Percentiles rank a stretch among this genome's conserved stretches.
These are phyloP conservation scores for Cyclocybe cylindracea DNA, from an alignment of 768 basidiomycete species.

Conservation along the genomic window DNA sequence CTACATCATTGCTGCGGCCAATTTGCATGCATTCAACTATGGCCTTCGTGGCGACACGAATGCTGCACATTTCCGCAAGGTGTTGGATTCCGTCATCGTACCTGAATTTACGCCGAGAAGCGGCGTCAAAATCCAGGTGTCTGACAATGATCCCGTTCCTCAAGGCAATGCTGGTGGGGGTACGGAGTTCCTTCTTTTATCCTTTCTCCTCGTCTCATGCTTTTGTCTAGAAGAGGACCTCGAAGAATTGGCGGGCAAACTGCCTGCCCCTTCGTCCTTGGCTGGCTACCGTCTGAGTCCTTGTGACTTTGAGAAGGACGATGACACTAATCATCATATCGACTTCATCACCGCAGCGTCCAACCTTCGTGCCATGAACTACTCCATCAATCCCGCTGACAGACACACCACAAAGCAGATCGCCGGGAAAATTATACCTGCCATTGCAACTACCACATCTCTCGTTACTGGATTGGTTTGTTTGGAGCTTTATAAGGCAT, in stretches of 20 bases:
- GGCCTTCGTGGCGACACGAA: conserved; percentile 91
- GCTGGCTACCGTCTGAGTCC: conserved; percentile 95
- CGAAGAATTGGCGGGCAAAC: conserved; percentile 57
- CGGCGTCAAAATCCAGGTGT: conserved; percentile 92
- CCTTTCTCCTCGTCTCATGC: conserved; percentile 3
- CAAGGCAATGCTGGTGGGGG: conserved; percentile 40
- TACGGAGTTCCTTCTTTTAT: conserved; percentile 28
- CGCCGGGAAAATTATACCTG: conserved; percentile 98
- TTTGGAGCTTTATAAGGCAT: conserved; percentile 94
- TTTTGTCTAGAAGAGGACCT: conserved; percentile 48
- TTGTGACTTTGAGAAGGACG: conserved; percentile 99
- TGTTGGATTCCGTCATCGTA: conserved; percentile 80
- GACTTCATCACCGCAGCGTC: conserved; percentile 98
- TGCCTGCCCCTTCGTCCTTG: conserved; percentile 88
- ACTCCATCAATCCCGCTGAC: conserved; percentile 84
- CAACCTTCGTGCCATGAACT: conserved; percentile 95
- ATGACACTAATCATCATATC: conserved; percentile 97
- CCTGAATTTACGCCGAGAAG: conserved; percentile 93
- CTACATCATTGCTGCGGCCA: conserved; percentile 92
- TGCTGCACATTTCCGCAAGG: conserved; percentile 75
- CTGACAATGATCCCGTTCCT: conserved; percentile 85
- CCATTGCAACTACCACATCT: conserved; percentile 97
- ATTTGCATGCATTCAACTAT: conserved; percentile 97
- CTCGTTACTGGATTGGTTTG: conserved; percentile 95
- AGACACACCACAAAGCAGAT: conserved; percentile 95